Evolutionary conservation across 805 yeast genomes (phyloP), one percentile per base, ranked within the genome.

Genomic region (Saturnispora galanensis): DNA sequence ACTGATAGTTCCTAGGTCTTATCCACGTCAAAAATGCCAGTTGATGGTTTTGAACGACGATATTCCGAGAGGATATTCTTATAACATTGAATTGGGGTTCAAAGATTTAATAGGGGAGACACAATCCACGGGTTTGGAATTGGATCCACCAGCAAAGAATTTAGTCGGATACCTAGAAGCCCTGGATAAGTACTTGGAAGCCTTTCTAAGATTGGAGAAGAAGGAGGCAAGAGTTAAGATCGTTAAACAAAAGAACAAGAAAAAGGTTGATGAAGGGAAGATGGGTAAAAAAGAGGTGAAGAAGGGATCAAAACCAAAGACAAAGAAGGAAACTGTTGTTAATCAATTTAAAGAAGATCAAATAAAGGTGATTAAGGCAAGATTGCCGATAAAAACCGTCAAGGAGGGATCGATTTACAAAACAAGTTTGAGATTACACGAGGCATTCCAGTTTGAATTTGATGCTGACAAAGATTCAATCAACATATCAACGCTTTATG

Each of bases 31-130:
- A n/a, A 49, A 56, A 13, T 84, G 87, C 1, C 61, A 69, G 12
- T 67, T 82, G 4, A 62, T 68, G 31, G 81, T 84, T 7, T 65
- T 77, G 43, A 82, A 81, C 60, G 71, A 73, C 31, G 85, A 81
- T 30, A 79, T 83, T 11, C 87, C 90, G 1, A 65, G 77, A 46
- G 90, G 89, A 0, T 78, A 63, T 56, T 74, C 84, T 11, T 65
- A 72, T 11, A 82, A 82, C 51, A 66, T 83, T n/a, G 90, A 83
- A 54, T 52, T 59, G 5, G 90, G 88, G 6, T 84, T 79, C 58
- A 63, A 62, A 35, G 58, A 63, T 30, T 36, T 42, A 7, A 31
- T 41, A 16, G 45, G 45, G n/a, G 37, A 30, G 15, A 9, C 28
- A 45, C 5, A 60, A 52, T 28, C 75, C 77, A 10, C 64, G 60